Base-by-base conservation (phyloP, 345 rosid species). In the Cardamine occulta region DNA sequence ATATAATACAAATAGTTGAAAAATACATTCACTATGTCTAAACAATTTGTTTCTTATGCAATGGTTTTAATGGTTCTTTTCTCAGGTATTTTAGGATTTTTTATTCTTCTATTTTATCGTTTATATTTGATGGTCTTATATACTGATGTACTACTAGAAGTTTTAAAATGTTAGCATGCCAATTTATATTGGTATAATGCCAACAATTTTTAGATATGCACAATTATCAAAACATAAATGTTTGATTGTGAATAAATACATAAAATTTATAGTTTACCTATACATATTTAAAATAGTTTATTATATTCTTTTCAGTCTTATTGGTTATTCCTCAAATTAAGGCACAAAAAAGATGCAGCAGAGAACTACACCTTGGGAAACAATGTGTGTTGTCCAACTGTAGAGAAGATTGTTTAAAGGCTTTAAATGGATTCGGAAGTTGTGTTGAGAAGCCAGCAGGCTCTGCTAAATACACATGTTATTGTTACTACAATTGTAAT, bases 381-480 rank as follows among this genome's bases (percentile, higher is more conserved):
- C 68, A 49, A 48, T 75, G 74, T 58, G 2, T 58, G 12, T 37
- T 67, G 40, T 3, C 68, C 19, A 19, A 51, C 0, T 75, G 79
- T 37, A 75, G 79, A 13, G 61, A 49, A 29, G 19, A 5, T 9
- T 75, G 79, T 52, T 51, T 19, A 2, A 60, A 59, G 17, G 28
- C 63, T 48, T 32, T 74, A 5, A 75, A 68, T 2, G 74, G 74
- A 67, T 68, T 51, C 11, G 68, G 74, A 39, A 42, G 7, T 24
- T 75, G 79, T 54, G 4, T 51, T 18, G 74, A 75, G 47, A 75
- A 28, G 2, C 79, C 79, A 26, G 10, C 26, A 58, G 62, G 68
- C 54, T 68, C 62, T 21, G 7, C 0, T 7, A 24, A 67, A 4
- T 75, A 68, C 21, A 51, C 66, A 2, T 75, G 79, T 51, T 59